These are phyloP conservation scores for Malus hybrid DNA, from an alignment of 331 rosid species.

Conservation along the genomic window DNA sequence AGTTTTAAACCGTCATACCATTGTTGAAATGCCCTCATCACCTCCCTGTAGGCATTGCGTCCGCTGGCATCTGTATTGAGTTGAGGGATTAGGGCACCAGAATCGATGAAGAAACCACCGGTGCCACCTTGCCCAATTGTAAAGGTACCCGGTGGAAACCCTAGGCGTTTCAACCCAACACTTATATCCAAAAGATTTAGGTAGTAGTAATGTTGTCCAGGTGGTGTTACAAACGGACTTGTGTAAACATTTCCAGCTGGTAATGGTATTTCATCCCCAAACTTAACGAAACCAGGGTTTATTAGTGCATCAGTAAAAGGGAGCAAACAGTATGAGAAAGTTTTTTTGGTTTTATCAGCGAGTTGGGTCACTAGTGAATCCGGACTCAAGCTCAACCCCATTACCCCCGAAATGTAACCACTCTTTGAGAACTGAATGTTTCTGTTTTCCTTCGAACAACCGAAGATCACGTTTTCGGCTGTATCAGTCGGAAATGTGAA, in stretches of 20 bases:
- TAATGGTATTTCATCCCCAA: constrained; percentile 6
- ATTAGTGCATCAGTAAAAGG: neutral
- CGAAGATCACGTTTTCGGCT: neutral
- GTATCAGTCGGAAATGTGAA: neutral
- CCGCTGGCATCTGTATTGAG: neutral
- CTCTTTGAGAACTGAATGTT: neutral
- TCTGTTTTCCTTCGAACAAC: constrained; percentile 6
- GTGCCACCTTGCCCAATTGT: neutral
- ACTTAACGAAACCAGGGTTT: neutral
- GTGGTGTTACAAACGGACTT: neutral
- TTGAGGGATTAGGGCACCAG: constrained; percentile 3
- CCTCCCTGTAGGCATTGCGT: neutral
- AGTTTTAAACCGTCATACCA: neutral
- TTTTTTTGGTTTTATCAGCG: neutral
- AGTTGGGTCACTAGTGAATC: constrained; percentile 5
- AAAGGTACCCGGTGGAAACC: constrained; percentile 8
- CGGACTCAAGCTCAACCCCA: constrained; percentile 6
- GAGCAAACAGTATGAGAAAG: constrained; percentile 16
- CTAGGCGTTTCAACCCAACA: neutral
- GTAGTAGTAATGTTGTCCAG: neutral
- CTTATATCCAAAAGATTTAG: constrained; percentile 14
- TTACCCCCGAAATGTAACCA: neutral
- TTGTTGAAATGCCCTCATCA: constrained; percentile 6
- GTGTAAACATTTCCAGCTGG: neutral
- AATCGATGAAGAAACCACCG: constrained; percentile 2